Conservation (phyloP, 2,329 filamentous ascomycete species). For the Daldinia sp. region DNA sequence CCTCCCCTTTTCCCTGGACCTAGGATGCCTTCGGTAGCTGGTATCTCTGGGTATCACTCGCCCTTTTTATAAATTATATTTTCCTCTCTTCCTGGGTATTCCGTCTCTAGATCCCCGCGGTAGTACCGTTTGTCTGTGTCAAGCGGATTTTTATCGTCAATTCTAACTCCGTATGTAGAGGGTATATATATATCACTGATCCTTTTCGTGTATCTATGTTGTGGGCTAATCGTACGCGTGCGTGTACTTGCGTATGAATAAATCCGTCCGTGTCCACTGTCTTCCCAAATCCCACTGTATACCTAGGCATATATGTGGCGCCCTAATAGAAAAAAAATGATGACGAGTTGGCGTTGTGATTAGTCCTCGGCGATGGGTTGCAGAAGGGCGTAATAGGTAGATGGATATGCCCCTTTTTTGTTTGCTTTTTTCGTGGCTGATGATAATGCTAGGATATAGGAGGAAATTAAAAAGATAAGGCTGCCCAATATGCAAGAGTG, state of each 20-base stretch:
- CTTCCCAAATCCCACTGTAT: not conserved
- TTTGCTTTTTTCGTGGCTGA: not conserved
- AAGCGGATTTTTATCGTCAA: not conserved
- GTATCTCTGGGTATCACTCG: slow-evolving; percentile 11
- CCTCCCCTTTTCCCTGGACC: not conserved
- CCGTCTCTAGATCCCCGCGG: not conserved
- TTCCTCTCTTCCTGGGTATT: not conserved
- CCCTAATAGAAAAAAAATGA: not conserved
- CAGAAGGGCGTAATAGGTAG: not conserved
- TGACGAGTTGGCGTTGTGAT: not conserved
- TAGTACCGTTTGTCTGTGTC: not conserved
- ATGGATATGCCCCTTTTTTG: not conserved
- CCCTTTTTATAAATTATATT: not conserved
- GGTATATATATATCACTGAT: not conserved
- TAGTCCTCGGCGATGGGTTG: not conserved
- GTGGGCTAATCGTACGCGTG: not conserved
- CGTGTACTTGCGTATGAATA: not conserved
- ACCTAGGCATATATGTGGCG: not conserved
- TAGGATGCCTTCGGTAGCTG: not conserved
- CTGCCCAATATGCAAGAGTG: not conserved
- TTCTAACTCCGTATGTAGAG: not conserved
- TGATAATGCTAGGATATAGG: not conserved
- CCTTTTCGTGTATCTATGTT: not conserved
- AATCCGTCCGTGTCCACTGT: not conserved
- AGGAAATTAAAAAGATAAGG: not conserved